Evolutionary conservation across 805 yeast species (phyloP).

Genomic region (Starmerella vitae): DNA sequence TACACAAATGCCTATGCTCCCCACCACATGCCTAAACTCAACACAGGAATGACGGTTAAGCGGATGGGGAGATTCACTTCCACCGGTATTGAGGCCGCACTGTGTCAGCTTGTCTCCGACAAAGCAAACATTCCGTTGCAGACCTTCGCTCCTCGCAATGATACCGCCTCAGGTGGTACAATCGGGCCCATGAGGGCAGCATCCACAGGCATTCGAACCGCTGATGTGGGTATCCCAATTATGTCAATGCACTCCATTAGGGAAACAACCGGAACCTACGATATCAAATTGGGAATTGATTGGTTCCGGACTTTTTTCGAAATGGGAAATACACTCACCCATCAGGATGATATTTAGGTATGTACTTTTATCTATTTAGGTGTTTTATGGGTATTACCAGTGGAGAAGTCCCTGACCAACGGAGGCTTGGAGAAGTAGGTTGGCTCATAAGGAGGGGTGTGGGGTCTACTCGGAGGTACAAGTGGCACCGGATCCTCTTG

Average conservation of each 20-base stretch:
- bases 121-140: slow-evolving; percentile 64
- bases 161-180: slow-evolving; percentile 90
- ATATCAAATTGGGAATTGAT: slow-evolving; percentile 47
- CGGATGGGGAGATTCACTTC: slow-evolving; percentile 95
- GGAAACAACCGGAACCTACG: slow-evolving; percentile 77
- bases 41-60: slow-evolving; percentile 85
- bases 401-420: not conserved
- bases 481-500: not conserved
- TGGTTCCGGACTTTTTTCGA: slow-evolving; percentile 48
- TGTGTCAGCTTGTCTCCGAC: slow-evolving; percentile 60
- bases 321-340: slow-evolving; percentile 9
- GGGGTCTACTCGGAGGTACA: slow-evolving; percentile 8
- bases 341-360: slow-evolving; percentile 1
- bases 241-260: slow-evolving; percentile 87
- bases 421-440: slow-evolving; percentile 12
- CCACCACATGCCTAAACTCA: slow-evolving; percentile 65
- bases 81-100: slow-evolving; percentile 78
- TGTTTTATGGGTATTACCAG: not conserved
- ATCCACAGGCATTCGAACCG: slow-evolving; percentile 70
- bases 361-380: too few relatives aligned
- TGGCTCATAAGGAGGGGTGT: slow-evolving; percentile 18
- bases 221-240: slow-evolving; percentile 86
- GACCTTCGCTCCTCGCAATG: slow-evolving; percentile 79
- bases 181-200: slow-evolving; percentile 91
- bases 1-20: slow-evolving; percentile 63